phyloP scores from a whole-genome alignment of 2,329 filamentous ascomycete genomes.

The Paraphoma sp. region DNA sequence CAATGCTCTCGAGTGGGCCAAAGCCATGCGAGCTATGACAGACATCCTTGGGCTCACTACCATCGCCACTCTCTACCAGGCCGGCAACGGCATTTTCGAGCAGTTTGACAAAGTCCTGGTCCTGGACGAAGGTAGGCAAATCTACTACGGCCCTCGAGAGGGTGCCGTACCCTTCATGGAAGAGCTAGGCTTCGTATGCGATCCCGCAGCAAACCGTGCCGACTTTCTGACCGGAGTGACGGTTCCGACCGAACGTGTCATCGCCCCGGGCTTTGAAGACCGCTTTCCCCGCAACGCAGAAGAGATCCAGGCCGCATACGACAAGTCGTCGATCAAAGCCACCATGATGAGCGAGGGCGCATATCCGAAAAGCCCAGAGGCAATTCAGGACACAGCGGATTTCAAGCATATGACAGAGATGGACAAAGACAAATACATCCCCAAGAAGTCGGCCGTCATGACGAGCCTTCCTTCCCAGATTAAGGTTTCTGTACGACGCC shows the following conservation, averaged over 20 bases:
- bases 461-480: constrained; percentile 49
- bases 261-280: constrained; percentile 47
- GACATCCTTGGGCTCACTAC: constrained; percentile 57
- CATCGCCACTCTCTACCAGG: constrained; percentile 65
- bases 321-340: constrained; percentile 56
- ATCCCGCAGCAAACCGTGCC: constrained; percentile 65
- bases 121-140: constrained; percentile 76
- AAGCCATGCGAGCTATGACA: constrained; percentile 58
- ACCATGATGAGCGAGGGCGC: constrained; percentile 62
- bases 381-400: constrained; percentile 45
- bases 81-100: constrained; percentile 60
- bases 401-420: constrained; percentile 61
- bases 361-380: constrained; percentile 59
- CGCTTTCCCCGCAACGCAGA: constrained; percentile 49
- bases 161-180: constrained; percentile 70
- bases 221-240: constrained; percentile 79
- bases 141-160: constrained; percentile 70
- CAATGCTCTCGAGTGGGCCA: constrained; percentile 62
- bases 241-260: constrained; percentile 47
- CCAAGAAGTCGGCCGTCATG: constrained; percentile 40
- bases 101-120: constrained; percentile 75
- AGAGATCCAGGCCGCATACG: constrained; percentile 60
- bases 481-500: constrained; percentile 62
- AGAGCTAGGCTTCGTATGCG: constrained; percentile 70
- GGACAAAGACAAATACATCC: constrained; percentile 62